These are phyloP conservation scores for Lachnellula arida DNA, from an alignment of 2,329 filamentous ascomycete species.

Conservation along the genomic window DNA sequence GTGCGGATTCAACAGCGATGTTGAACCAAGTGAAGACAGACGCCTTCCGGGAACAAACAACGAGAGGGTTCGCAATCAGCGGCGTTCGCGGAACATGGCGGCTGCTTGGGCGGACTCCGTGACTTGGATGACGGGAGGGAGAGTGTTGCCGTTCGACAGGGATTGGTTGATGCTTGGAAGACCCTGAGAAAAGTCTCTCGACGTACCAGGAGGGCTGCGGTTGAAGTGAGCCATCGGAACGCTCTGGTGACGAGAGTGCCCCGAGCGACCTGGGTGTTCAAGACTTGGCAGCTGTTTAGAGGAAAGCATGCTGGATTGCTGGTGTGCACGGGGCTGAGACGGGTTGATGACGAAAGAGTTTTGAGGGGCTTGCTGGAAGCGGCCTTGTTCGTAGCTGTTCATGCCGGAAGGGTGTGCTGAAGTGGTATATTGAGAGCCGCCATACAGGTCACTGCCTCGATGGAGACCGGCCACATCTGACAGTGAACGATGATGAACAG, in stretches of 20 bases:
- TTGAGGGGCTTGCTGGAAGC: not conserved
- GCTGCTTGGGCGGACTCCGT: not conserved
- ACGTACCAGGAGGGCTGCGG: conserved; percentile 15
- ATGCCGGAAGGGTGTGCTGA: not conserved
- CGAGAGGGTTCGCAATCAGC: not conserved
- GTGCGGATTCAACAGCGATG: not conserved
- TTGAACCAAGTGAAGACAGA: not conserved
- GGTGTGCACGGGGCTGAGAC: not conserved
- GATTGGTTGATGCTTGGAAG: conserved; percentile 19
- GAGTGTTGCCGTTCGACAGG: not conserved
- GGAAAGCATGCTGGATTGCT: not conserved
- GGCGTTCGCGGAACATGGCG: not conserved
- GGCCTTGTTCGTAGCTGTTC: not conserved
- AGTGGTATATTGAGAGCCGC: not conserved
- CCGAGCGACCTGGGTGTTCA: not conserved
- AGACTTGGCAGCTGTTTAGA: not conserved
- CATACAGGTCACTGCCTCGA: conserved; percentile 2
- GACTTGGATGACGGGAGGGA: conserved; percentile 4
- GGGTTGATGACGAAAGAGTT: not conserved
- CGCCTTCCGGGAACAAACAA: too few relatives aligned
- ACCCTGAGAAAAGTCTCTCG: conserved; percentile 33
- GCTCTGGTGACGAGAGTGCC: conserved; percentile 7
- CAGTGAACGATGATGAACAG: conserved; percentile 27
- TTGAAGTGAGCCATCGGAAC: conserved; percentile 15
- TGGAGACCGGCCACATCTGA: conserved; percentile 24